A percentile compares a stretch with the other conserved stretches of the same genome.
These are phyloP conservation scores for Cicer cuneatum DNA, from an alignment of 306 rosid species.

Conservation along the genomic window DNA sequence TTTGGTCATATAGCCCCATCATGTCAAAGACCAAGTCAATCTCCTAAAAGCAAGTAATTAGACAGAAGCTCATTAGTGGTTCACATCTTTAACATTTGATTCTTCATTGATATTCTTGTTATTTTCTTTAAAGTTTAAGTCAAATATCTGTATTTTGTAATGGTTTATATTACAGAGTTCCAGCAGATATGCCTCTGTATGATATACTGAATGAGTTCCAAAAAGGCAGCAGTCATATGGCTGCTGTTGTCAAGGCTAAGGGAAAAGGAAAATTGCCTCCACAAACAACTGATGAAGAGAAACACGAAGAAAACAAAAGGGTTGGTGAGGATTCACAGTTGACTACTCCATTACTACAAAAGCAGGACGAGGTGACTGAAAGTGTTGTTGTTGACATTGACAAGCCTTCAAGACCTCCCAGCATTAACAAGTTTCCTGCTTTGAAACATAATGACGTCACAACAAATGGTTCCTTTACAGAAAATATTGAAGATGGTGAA, in stretches of 20 bases:
- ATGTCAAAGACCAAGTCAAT: background rate
- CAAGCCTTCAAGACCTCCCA: slow-evolving; percentile 56
- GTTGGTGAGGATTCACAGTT: slow-evolving; percentile 53
- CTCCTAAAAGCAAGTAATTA: slow-evolving; percentile 19
- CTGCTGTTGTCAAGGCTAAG: slow-evolving; percentile 84
- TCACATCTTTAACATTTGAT: slow-evolving; percentile 24
- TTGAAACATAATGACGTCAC: slow-evolving; percentile 50
- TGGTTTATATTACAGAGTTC: slow-evolving; percentile 70
- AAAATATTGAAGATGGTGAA: slow-evolving; percentile 87
- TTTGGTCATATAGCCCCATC: slow-evolving; percentile 23
- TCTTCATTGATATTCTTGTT: slow-evolving; percentile 27
- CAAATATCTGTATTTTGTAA: slow-evolving; percentile 41
- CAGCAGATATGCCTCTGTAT: slow-evolving; percentile 96
- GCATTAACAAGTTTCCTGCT: slow-evolving; percentile 44
- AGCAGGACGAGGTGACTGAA: slow-evolving; percentile 52
- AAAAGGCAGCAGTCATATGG: slow-evolving; percentile 99
- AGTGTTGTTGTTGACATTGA: slow-evolving; percentile 73
- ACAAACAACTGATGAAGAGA: slow-evolving; percentile 56
- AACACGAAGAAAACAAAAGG: slow-evolving; percentile 50
- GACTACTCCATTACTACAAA: slow-evolving; percentile 73
- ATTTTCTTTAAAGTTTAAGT: slow-evolving; percentile 26
- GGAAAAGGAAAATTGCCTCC: slow-evolving; percentile 60
- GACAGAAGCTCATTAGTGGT: slow-evolving; percentile 18
- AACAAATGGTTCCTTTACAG: slow-evolving; percentile 52
- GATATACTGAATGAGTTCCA: slow-evolving; percentile 97